phyloP scores from a whole-genome alignment of 768 basidiomycete species.

The Coprinopsis marcescibilis region DNA sequence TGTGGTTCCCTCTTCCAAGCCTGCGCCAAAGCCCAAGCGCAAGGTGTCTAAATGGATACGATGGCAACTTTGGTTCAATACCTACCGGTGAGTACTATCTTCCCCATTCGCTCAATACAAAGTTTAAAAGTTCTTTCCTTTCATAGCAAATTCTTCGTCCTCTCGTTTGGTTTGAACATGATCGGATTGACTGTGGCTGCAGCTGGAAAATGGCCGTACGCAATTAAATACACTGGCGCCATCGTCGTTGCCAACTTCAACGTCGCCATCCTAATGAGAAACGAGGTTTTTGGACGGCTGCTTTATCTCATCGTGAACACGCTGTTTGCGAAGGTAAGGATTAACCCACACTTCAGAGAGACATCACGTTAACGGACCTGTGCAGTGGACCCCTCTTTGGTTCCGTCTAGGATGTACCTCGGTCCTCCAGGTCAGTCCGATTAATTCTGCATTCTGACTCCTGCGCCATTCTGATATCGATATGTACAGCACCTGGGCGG shows the following conservation, averaged over 20 bases:
- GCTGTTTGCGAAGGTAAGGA: slow-evolving; percentile 57
- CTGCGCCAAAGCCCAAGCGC: slow-evolving; percentile 42
- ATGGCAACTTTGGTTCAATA: slow-evolving; percentile 66
- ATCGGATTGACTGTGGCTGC: slow-evolving; percentile 56
- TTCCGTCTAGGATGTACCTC: slow-evolving; percentile 71
- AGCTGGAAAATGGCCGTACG: slow-evolving; percentile 63
- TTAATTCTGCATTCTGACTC: slow-evolving; percentile 8
- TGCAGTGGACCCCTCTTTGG: slow-evolving; percentile 67
- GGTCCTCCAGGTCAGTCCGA: slow-evolving; percentile 48
- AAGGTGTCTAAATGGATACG: slow-evolving; percentile 55
- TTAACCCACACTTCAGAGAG: background rate
- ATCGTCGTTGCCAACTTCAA: slow-evolving; percentile 69
- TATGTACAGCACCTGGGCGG: slow-evolving; percentile 62
- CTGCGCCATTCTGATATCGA: background rate
- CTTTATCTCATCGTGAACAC: slow-evolving; percentile 65
- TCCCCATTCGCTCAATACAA: background rate
- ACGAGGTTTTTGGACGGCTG: slow-evolving; percentile 69
- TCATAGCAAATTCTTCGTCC: slow-evolving; percentile 61
- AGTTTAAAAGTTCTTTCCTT: background rate
- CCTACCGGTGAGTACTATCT: slow-evolving; percentile 45
- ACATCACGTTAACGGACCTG: slow-evolving; percentile 8
- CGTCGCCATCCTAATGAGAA: slow-evolving; percentile 67
- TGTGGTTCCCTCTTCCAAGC: slow-evolving; percentile 31
- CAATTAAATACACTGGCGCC: slow-evolving; percentile 52
- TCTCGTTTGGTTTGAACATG: slow-evolving; percentile 56